Base-by-base conservation (phyloP, 1,284 basidiomycete species). In the Porogramme epimiltina region DNA sequence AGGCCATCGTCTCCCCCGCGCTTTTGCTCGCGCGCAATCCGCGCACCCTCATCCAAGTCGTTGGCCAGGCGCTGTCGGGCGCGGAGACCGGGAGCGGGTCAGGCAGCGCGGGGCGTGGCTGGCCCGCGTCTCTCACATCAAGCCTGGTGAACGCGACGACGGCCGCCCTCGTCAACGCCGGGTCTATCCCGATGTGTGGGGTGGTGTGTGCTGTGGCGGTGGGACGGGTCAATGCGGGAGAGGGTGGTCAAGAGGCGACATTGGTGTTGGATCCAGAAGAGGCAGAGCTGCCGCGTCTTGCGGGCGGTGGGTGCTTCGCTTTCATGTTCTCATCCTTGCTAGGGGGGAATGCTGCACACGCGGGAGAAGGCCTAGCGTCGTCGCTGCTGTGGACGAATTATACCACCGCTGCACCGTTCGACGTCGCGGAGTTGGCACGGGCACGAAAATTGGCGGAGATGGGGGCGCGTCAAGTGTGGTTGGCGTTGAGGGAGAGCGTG, bases 141-240 rank as follows among this genome's bases (percentile, higher is more conserved):
- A 78, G 85, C 3, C 73, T 82, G 66, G 79, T 90, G 56, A 91
- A 92, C 60, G 83, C 87, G 0, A 76, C 78, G 49, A 80, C 79
- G 2, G 70, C 88, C 1, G 84, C 89, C 0, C 70, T 91, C 8
- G 63, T 92, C 20, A 85, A 83, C 45, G 78, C 87, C 0, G 79
- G 80, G 0, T 88, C 86, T 0, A 68, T 91, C 0, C 82, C 87
- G 0, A 83, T 90, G 84, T 71, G 76, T 2, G 87, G 87, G 1
- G 78, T 87, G 10, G 77, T 89, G 0, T 85, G 82, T 52, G 87
- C 89, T 1, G 76, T 85, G 2, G 71, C 84, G 1, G 73, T 90
- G 1, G 81, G 79, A 0, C 70, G 70, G 23, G 24, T 70, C 3
- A 59, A 56, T n/a, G 41, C 50, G 10, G 42, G 38, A 11, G 19